Percentiles rank a stretch among this genome's conserved stretches.
phyloP scores from a whole-genome alignment of 1,284 basidiomycete species.

The Ustilago esculenta region DNA sequence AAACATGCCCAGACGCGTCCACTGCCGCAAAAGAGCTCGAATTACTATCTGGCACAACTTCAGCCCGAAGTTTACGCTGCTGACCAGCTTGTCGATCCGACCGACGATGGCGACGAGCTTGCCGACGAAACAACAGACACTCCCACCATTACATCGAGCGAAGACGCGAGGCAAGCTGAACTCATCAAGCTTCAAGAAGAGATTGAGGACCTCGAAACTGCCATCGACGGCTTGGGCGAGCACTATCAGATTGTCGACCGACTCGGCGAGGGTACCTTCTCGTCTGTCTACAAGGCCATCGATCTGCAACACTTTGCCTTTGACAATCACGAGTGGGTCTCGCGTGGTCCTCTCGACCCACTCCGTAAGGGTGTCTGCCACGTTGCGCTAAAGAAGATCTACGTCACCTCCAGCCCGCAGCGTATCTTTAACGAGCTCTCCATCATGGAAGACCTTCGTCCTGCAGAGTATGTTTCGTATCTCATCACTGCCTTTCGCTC shows the following conservation, averaged over 20 bases:
- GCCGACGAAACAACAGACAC: slow-evolving; percentile 20
- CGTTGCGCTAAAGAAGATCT: slow-evolving; percentile 95
- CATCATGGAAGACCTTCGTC: slow-evolving; percentile 81
- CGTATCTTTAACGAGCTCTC: slow-evolving; percentile 92
- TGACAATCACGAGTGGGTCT: slow-evolving; percentile 82
- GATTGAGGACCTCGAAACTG: slow-evolving; percentile 75
- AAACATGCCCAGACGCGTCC: not conserved
- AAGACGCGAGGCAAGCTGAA: slow-evolving; percentile 29
- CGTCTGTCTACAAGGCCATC: slow-evolving; percentile 95
- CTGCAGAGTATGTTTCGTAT: slow-evolving; percentile 70
- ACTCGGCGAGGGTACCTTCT: slow-evolving; percentile 95
- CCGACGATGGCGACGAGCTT: slow-evolving; percentile 21
- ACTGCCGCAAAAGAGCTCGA: too few species aligned
- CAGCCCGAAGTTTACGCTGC: not conserved
- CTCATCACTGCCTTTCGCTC: slow-evolving; percentile 93
- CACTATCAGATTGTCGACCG: slow-evolving; percentile 88
- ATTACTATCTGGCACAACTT: too few species aligned
- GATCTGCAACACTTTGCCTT: slow-evolving; percentile 81
- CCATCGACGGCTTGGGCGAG: slow-evolving; percentile 74
- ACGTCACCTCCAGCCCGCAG: slow-evolving; percentile 92
- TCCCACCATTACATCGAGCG: slow-evolving; percentile 31
- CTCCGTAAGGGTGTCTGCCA: slow-evolving; percentile 70
- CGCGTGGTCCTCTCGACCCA: slow-evolving; percentile 34
- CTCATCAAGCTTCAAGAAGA: slow-evolving; percentile 59
- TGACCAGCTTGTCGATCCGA: slow-evolving; percentile 5